Percentiles rank a stretch among this genome's conserved stretches.
Evolutionary conservation across 805 yeast species (phyloP).

Genomic region (Wickerhamomyces tratensis): DNA sequence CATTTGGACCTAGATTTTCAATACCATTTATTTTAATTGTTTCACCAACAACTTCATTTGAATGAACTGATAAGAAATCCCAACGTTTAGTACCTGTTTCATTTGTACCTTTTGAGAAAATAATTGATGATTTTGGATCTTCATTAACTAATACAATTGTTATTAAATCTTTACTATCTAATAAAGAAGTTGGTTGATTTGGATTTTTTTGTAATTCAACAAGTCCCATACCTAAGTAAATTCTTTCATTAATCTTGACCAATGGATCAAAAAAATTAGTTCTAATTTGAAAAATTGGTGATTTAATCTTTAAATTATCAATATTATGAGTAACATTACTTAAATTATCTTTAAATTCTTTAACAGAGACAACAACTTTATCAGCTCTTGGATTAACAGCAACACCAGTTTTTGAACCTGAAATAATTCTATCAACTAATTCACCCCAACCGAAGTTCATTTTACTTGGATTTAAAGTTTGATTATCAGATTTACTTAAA

Average conservation of each 20-base stretch:
- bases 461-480: conserved; percentile 25
- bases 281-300: conserved; percentile 57
- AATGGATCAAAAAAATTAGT: conserved; percentile 58
- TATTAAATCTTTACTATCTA: conserved; percentile 19
- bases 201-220: conserved; percentile 18
- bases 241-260: conserved; percentile 48
- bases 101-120: conserved; percentile 62
- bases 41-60: conserved; percentile 69
- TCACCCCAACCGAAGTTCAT: conserved; percentile 84
- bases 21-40: conserved; percentile 55
- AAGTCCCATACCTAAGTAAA: conserved; percentile 51
- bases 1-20: conserved; percentile 37
- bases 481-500: conserved; percentile 28
- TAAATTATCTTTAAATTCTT: conserved; percentile 52
- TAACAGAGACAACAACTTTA: conserved; percentile 55
- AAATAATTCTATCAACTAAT: conserved; percentile 63
- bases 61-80: conserved; percentile 66
- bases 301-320: conserved; percentile 23
- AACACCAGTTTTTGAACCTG: conserved; percentile 66
- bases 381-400: conserved; percentile 80
- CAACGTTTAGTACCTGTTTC: conserved; percentile 42
- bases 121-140: conserved; percentile 38
- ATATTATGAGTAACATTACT: conserved; percentile 20
- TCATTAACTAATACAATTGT: conserved; percentile 43
- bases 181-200: conserved; percentile 11